These are phyloP conservation scores for Plasmodium relictum DNA, from an alignment of 169 alveolate genomes.

Conservation along the genomic window DNA sequence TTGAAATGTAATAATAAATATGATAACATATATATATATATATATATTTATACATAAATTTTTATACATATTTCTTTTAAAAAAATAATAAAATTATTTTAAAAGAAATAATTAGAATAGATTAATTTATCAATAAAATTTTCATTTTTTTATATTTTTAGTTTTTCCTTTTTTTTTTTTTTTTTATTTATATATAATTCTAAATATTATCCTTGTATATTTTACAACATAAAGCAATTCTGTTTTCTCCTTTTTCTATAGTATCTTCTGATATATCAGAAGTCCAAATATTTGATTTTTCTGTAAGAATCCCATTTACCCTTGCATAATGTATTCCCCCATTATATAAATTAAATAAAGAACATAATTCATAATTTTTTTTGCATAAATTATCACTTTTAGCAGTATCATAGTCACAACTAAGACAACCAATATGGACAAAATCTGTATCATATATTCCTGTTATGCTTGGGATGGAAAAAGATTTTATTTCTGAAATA, in stretches of 20 bases:
- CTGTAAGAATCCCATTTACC: conserved; percentile 83
- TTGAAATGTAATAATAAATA: too few relatives aligned
- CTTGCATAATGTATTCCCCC: conserved; percentile 87
- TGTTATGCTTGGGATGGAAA: conserved; percentile 33
- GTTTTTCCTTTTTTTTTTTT: not conserved
- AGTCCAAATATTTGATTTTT: conserved; percentile 82
- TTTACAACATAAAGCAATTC: conserved; percentile 66
- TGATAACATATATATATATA: too few relatives aligned
- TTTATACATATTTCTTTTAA: too few relatives aligned
- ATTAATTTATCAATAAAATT: not conserved
- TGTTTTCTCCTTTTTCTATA: conserved; percentile 30
- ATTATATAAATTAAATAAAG: conserved; percentile 82
- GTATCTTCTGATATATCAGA: conserved; percentile 48
- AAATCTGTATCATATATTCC: conserved; percentile 55
- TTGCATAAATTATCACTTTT: conserved; percentile 79
- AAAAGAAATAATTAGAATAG: too few relatives aligned
- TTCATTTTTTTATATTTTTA: not conserved
- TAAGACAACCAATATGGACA: conserved; percentile 78
- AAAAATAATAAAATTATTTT: not conserved
- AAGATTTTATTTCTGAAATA: conserved; percentile 48
- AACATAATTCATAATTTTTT: conserved; percentile 78
- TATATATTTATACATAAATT: too few relatives aligned
- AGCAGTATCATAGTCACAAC: conserved; percentile 79
- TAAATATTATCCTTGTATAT: not conserved
- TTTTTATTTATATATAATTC: not conserved